Percentiles rank a stretch among this genome's conserved stretches.
Evolutionary conservation across 768 basidiomycete genomes (phyloP).

Genomic region (Hygrocybe punicea): DNA sequence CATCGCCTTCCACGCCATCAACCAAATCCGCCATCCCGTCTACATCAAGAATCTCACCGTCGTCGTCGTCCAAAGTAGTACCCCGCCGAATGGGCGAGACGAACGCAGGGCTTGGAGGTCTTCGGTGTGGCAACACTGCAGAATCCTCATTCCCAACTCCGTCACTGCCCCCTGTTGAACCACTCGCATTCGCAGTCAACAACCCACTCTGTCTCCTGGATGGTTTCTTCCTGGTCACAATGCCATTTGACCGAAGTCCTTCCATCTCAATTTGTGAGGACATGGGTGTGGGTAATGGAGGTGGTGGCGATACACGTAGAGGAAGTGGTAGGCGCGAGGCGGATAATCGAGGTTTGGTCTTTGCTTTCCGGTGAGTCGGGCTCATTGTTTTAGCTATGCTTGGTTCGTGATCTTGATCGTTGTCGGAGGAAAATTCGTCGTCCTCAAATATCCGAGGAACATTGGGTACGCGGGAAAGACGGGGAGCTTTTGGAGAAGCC

Average conservation of each 20-base stretch:
- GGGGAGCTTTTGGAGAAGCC: constrained; percentile 47
- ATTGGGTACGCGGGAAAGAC: constrained; percentile 63
- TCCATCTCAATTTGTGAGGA: constrained; percentile 19
- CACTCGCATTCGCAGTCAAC: constrained; percentile 38
- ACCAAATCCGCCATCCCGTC: constrained; percentile 20
- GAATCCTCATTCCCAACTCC: constrained; percentile 18
- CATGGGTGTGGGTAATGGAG: constrained; percentile 23
- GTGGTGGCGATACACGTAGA: constrained; percentile 35
- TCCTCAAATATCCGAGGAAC: constrained; percentile 68
- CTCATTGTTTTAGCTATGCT: constrained; percentile 16
- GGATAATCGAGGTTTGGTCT: constrained; percentile 47
- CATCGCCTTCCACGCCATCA: constrained; percentile 29
- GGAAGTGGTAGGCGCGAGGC: constrained; percentile 50
- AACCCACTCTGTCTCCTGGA: constrained; percentile 54
- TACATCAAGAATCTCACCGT: constrained; percentile 44
- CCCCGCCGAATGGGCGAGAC: constrained; percentile 58
- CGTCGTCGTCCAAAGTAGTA: constrained; percentile 56
- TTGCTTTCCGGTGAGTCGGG: constrained; percentile 43
- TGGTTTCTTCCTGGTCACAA: constrained; percentile 38
- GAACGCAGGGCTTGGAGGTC: constrained; percentile 65
- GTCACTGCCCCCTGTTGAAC: neutral
- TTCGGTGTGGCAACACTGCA: constrained; percentile 43
- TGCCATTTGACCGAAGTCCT: constrained; percentile 17
- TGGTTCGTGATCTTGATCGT: constrained; percentile 40
- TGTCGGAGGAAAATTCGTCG: constrained; percentile 52